Base-by-base conservation (phyloP, 768 basidiomycete genomes). In the Suillus occidentalis region DNA sequence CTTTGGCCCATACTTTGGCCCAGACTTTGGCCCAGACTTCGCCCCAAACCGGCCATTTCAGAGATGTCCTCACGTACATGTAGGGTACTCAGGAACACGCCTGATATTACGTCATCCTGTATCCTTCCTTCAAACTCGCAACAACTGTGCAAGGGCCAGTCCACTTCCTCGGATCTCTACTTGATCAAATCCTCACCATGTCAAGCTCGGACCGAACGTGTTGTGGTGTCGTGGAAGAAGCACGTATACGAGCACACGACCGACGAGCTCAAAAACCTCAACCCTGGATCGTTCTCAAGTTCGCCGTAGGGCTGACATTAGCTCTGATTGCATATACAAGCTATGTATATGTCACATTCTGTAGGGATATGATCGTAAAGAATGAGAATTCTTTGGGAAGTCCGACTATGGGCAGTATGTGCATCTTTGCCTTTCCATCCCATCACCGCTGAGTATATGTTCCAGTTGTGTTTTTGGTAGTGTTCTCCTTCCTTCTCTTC, bases 261-360 rank as follows among this genome's bases (percentile, higher is more conserved):
- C 73, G 74, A n/a, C 72, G 80, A 58, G 74, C 75, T 8, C 66
- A 65, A 37, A 84, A 78, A 65, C 84, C 86, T 0, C 90, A 90
- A 65, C 89, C 91, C 62, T 94, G 91, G 91, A 77, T 90, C 59
- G 81, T 85, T 31, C 85, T 83, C 74, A 95, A 95, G 79, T 69
- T 91, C 42, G 80, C 87, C 70, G 80, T 94, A 34, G 81, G 77
- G 5, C 60, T 95, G 3, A 83, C 87, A 0, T 18, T 84, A 25
- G 89, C 80, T 0, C 79, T 95, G 64, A 83, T 88, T 65, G 87
- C 77, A 2, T 95, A 94, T 75, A 72, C 88, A 5, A 80, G 76
- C 31, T 97, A 96, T 73, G 94, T 95, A 3, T 94, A 94, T 72
- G 82, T 92, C 31, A 77, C 88, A 62, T 81, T 95, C 8, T 90